Conservation (phyloP, 768 basidiomycete species). For the Auriscalpium vulgare region DNA sequence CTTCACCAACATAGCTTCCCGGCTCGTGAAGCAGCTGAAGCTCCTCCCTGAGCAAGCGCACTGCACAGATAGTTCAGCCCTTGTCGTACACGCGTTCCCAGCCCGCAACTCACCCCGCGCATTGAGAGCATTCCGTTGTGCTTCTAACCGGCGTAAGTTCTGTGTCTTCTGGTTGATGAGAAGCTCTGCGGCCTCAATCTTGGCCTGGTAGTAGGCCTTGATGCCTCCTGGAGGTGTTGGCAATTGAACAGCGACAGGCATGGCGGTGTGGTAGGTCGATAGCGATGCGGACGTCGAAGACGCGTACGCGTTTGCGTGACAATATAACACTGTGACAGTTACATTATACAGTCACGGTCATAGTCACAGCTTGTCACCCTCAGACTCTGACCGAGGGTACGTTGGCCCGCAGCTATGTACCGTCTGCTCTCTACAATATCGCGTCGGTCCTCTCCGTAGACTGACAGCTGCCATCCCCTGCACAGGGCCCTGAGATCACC, state of each 20-base stretch:
- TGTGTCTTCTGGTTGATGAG: constrained; percentile 95
- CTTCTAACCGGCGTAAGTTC: constrained; percentile 90
- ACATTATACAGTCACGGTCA: neutral
- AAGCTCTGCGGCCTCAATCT: constrained; percentile 89
- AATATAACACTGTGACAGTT: neutral
- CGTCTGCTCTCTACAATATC: too few species aligned
- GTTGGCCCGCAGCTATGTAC: too few species aligned
- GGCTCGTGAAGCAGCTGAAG: constrained; percentile 90
- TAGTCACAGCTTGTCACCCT: too few species aligned
- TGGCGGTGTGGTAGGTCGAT: constrained; percentile 12
- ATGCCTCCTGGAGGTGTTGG: constrained; percentile 51
- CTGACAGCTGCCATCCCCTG: too few species aligned
- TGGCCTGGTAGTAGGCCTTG: constrained; percentile 90
- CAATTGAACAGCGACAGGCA: constrained; percentile 31
- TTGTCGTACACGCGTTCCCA: neutral
- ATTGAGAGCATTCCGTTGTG: constrained; percentile 94
- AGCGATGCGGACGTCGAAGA: neutral
- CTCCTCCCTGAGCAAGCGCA: constrained; percentile 86
- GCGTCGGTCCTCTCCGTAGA: too few species aligned
- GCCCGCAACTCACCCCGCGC: constrained; percentile 61
- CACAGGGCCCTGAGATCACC: too few species aligned
- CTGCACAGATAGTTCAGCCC: constrained; percentile 30
- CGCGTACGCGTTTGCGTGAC: constrained; percentile 7
- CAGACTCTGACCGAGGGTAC: too few species aligned
- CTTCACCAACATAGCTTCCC: constrained; percentile 95